Conservation (phyloP, 2,329 filamentous ascomycete genomes). For the Calonectria hawksworthii region DNA sequence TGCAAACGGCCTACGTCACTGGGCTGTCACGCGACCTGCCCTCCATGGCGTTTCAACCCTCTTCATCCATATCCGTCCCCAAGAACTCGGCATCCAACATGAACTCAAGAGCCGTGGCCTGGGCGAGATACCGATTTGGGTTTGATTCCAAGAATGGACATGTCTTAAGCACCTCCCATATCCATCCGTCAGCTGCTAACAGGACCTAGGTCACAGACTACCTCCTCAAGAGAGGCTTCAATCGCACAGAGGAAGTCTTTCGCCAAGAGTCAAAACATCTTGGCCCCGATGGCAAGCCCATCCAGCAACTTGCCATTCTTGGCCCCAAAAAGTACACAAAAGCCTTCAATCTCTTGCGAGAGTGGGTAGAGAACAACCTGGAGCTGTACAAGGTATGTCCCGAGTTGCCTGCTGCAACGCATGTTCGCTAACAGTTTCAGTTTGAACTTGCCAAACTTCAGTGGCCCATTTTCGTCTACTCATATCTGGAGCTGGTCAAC, state of each 20-base stretch:
- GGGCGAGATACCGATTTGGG: neutral
- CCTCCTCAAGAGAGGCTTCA: slow-evolving; percentile 94
- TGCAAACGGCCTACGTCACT: neutral
- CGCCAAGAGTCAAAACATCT: slow-evolving; percentile 90
- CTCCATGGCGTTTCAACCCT: neutral
- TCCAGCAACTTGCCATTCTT: slow-evolving; percentile 76
- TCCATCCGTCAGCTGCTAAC: slow-evolving; percentile 17
- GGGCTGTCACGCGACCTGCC: slow-evolving; percentile 1
- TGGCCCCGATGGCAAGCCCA: slow-evolving; percentile 83
- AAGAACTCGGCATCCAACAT: neutral
- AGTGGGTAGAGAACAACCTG: slow-evolving; percentile 92
- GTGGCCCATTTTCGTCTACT: slow-evolving; percentile 96
- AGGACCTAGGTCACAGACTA: slow-evolving; percentile 84
- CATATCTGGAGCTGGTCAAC: slow-evolving; percentile 83
- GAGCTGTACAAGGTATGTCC: slow-evolving; percentile 88
- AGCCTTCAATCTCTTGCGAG: slow-evolving; percentile 79
- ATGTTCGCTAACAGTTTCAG: slow-evolving; percentile 56
- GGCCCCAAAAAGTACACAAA: slow-evolving; percentile 84
- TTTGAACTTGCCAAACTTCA: slow-evolving; percentile 89
- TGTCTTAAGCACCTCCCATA: neutral
- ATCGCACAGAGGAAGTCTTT: slow-evolving; percentile 91
- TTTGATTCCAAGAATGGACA: neutral
- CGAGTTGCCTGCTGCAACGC: slow-evolving; percentile 4
- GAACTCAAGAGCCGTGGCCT: neutral
- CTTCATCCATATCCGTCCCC: neutral